These are phyloP conservation scores for Colletotrichum orchidophilum DNA, from an alignment of 2,329 filamentous ascomycete genomes.

Conservation along the genomic window DNA sequence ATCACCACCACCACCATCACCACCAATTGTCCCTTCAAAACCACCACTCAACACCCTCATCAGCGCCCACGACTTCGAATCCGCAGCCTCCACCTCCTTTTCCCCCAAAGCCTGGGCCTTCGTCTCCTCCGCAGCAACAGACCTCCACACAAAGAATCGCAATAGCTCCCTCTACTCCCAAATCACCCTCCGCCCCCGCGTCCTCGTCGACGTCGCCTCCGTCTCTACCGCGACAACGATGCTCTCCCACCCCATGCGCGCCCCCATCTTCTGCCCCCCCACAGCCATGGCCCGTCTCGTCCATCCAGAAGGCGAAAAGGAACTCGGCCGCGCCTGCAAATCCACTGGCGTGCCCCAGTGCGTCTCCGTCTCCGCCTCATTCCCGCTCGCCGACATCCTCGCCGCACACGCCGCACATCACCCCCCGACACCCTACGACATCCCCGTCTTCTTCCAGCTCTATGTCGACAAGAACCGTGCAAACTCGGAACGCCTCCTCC, in stretches of 20 bases:
- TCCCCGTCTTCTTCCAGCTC: constrained; percentile 65
- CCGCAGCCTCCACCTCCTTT: constrained; percentile 63
- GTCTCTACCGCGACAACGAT: constrained; percentile 63
- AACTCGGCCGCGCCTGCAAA: constrained; percentile 30
- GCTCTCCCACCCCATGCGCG: constrained; percentile 59
- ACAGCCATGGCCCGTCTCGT: constrained; percentile 72
- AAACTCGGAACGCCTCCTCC: constrained; percentile 60
- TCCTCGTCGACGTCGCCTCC: constrained; percentile 63
- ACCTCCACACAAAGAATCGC: constrained; percentile 62
- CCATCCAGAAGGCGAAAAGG: constrained; percentile 69
- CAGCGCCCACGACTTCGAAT: constrained; percentile 68
- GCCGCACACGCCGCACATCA: constrained; percentile 14
- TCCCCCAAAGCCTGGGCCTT: constrained; percentile 76
- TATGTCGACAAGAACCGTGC: constrained; percentile 67
- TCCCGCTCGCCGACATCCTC: constrained; percentile 62
- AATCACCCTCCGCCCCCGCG: constrained; percentile 68
- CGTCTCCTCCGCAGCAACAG: constrained; percentile 73
- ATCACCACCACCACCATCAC: not conserved
- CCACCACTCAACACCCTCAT: constrained; percentile 64
- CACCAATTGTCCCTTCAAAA: constrained; percentile 39
- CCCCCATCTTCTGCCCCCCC: constrained; percentile 72
- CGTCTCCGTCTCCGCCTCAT: constrained; percentile 70
- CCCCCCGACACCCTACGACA: constrained; percentile 37
- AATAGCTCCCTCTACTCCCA: constrained; percentile 64
- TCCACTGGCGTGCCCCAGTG: constrained; percentile 64